A percentile compares a stretch with the other conserved stretches of the same genome.
Evolutionary conservation across 2,329 filamentous ascomycete species (phyloP).

Genomic region (Lecanosticta acicola): DNA sequence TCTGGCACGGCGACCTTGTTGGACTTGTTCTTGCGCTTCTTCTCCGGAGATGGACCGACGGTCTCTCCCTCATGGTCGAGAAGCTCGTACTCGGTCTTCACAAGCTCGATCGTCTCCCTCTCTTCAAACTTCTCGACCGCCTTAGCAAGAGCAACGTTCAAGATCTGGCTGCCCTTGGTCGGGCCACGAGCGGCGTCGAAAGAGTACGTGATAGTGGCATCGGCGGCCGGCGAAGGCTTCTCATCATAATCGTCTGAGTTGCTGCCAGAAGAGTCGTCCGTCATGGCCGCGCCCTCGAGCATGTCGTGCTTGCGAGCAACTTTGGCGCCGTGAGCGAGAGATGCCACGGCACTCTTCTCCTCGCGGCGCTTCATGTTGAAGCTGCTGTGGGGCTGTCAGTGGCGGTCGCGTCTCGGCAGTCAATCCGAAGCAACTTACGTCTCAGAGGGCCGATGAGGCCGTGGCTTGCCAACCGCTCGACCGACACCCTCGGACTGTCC

Average conservation of each 20-base stretch:
- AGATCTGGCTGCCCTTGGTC: constrained; percentile 51
- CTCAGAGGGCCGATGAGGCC: constrained; percentile 31
- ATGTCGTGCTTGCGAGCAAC: constrained; percentile 42
- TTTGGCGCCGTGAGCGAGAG: constrained; percentile 25
- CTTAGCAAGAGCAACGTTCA: constrained; percentile 52
- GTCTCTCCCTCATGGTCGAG: constrained; percentile 38
- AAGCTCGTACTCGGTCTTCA: constrained; percentile 56
- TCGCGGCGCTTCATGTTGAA: constrained; percentile 27
- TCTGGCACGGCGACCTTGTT: constrained; percentile 8
- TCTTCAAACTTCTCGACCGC: constrained; percentile 57
- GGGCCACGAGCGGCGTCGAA: constrained; percentile 49
- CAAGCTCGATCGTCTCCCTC: constrained; percentile 55
- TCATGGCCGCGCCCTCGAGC: constrained; percentile 29
- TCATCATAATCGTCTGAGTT: constrained; percentile 42
- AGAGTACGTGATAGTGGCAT: constrained; percentile 49
- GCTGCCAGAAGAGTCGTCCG: constrained; percentile 39
- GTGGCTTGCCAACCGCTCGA: constrained; percentile 29
- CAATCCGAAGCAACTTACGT: constrained; percentile 23
- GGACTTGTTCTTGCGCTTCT: constrained; percentile 32
- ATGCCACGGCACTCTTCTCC: constrained; percentile 26
- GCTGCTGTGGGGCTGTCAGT: constrained; percentile 18
- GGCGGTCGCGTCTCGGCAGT: neutral
- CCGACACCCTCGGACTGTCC: constrained; percentile 32
- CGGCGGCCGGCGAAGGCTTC: constrained; percentile 41
- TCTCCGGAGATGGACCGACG: constrained; percentile 27